These are phyloP conservation scores for Yarrowia phangngaensis DNA, from an alignment of 805 yeast species.

Conservation along the genomic window DNA sequence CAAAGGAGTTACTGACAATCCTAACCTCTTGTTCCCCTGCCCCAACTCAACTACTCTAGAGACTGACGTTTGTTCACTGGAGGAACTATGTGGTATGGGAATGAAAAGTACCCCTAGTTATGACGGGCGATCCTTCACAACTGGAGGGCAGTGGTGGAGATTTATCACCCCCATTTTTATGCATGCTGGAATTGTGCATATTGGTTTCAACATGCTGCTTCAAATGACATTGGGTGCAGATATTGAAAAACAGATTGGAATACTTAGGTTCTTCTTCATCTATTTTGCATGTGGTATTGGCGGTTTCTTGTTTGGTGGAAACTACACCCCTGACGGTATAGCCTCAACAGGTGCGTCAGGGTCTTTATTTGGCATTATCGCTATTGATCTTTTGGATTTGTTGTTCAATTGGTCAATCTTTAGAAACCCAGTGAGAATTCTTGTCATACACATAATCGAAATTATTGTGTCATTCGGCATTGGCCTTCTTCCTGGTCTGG, in stretches of 20 bases:
- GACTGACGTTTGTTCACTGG: conserved; percentile 55
- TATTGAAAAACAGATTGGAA: conserved; percentile 56
- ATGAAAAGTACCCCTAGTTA: conserved; percentile 9
- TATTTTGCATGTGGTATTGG: conserved; percentile 60
- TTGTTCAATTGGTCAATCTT: conserved; percentile 51
- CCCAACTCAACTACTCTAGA: conserved; percentile 57
- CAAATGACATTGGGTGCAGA: conserved; percentile 60
- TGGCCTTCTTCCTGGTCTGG: conserved; percentile 69
- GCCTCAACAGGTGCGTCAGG: conserved; percentile 72
- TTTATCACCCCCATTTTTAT: conserved; percentile 64
- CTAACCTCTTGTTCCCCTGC: conserved; percentile 55
- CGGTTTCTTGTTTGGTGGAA: conserved; percentile 66
- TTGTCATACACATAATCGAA: conserved; percentile 52
- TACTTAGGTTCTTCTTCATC: conserved; percentile 50
- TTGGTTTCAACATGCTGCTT: conserved; percentile 56
- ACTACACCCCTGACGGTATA: conserved; percentile 62
- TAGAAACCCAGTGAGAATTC: conserved; percentile 46
- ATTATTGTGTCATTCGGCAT: conserved; percentile 56
- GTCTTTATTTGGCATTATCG: conserved; percentile 64
- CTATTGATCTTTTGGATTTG: conserved; percentile 53
- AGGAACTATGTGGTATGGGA: conserved; percentile 59
- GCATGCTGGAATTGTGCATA: conserved; percentile 72
- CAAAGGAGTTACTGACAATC: conserved; percentile 48
- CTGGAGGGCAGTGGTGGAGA: conserved; percentile 59
- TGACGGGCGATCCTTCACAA: conserved; percentile 39